Conservation (phyloP, 805 yeast genomes). For the Barnettozyma pratensis region DNA sequence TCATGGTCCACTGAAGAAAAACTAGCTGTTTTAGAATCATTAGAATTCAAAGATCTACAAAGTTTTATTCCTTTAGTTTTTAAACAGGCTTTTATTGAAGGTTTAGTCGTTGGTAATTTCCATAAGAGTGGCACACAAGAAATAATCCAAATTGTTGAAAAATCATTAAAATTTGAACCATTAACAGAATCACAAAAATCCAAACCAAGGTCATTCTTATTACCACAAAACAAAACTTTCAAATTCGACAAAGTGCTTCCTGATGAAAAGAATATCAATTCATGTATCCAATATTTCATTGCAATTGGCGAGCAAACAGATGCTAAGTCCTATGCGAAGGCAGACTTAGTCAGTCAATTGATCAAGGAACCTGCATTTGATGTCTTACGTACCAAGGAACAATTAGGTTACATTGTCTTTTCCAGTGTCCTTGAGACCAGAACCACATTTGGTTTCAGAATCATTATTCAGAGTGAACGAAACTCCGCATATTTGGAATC, state of each 20-base stretch:
- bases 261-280: constrained; percentile 72
- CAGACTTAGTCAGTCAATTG: constrained; percentile 67
- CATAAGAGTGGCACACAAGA: constrained; percentile 46
- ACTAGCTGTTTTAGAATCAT: constrained; percentile 37
- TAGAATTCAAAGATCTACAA: constrained; percentile 45
- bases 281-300: constrained; percentile 73
- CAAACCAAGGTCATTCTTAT: constrained; percentile 35
- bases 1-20: constrained; percentile 64
- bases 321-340: constrained; percentile 39
- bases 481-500: constrained; percentile 67
- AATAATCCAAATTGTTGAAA: constrained; percentile 39
- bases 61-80: constrained; percentile 48
- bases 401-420: constrained; percentile 90
- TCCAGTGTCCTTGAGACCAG: constrained; percentile 66
- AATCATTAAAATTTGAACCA: constrained; percentile 32
- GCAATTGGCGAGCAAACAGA: constrained; percentile 57
- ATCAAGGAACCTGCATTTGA: constrained; percentile 86
- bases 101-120: constrained; percentile 75
- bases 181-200: constrained; percentile 40
- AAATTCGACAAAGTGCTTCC: constrained; percentile 47
- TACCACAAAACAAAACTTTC: constrained; percentile 35
- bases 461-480: constrained; percentile 82
- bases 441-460: constrained; percentile 65
- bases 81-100: constrained; percentile 60
- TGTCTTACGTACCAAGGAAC: constrained; percentile 88